These are phyloP conservation scores for Hirsutella thompsonii DNA, from an alignment of 2,329 filamentous ascomycete genomes.

Conservation along the genomic window DNA sequence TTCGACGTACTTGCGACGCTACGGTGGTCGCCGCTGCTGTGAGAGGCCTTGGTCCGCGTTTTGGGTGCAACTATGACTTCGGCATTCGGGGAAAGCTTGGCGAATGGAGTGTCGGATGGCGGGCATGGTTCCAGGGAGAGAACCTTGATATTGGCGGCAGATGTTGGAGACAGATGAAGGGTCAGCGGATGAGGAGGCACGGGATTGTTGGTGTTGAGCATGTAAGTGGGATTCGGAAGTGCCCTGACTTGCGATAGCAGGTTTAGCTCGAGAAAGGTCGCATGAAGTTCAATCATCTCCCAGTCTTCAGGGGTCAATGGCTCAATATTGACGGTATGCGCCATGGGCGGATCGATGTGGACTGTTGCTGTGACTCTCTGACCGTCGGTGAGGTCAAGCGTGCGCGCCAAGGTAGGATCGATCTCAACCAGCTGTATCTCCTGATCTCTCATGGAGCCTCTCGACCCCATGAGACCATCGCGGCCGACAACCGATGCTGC, in stretches of 20 bases:
- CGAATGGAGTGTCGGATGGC: conserved; percentile 59
- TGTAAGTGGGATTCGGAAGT: conserved; percentile 70
- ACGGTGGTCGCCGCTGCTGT: conserved; percentile 57
- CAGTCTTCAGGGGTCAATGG: conserved; percentile 90
- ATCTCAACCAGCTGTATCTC: conserved; percentile 72
- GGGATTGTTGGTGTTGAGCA: conserved; percentile 32
- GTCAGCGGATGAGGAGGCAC: conserved; percentile 66
- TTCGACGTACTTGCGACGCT: conserved; percentile 72
- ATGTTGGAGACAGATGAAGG: conserved; percentile 86
- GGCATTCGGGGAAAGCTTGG: conserved; percentile 84
- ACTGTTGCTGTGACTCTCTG: conserved; percentile 62
- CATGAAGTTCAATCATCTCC: conserved; percentile 98
- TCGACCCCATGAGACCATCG: conserved; percentile 53
- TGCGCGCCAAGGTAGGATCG: conserved; percentile 69
- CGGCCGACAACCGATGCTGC: conserved; percentile 59
- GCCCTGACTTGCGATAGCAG: conserved; percentile 86
- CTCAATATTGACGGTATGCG: conserved; percentile 93
- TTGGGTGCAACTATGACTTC: conserved; percentile 98
- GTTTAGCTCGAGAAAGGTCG: conserved; percentile 89
- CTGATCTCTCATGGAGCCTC: conserved; percentile 54
- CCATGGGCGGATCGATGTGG: conserved; percentile 80
- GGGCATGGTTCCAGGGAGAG: conserved; percentile 69
- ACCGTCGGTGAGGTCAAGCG: conserved; percentile 66
- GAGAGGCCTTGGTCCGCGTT: conserved; percentile 57
- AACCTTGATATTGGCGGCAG: conserved; percentile 82